A percentile compares a stretch with the other conserved stretches of the same genome.
These are phyloP conservation scores for Dictyostelium firmibasis DNA, from an alignment of 78 protist species.

Conservation along the genomic window DNA sequence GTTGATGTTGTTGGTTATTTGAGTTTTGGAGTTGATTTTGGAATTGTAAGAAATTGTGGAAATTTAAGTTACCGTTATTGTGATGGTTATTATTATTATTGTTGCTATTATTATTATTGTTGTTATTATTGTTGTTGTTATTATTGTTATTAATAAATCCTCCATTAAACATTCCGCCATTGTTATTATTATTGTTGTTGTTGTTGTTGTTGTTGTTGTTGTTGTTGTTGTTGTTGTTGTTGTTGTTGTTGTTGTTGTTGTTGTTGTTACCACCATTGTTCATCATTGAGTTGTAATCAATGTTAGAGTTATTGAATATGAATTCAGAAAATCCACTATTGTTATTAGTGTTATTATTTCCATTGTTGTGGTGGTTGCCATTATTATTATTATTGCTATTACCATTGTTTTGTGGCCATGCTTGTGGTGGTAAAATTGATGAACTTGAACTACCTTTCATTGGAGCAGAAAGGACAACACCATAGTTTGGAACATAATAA, in stretches of 20 bases:
- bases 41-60: neutral
- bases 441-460: slow-evolving; percentile 15
- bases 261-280: neutral
- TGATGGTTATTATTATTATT: neutral
- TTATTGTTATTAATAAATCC: neutral
- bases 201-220: neutral
- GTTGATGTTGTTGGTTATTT: neutral
- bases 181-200: neutral
- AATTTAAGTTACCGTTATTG: neutral
- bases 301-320: slow-evolving; percentile 4
- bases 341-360: slow-evolving; percentile 3
- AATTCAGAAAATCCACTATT: neutral
- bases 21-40: neutral
- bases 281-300: neutral
- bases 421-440: slow-evolving; percentile 65
- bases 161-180: neutral
- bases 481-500: slow-evolving; percentile 62
- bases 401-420: slow-evolving; percentile 4
- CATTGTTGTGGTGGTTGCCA: neutral
- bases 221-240: neutral
- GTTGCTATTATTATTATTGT: neutral
- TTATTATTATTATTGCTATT: neutral
- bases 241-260: neutral
- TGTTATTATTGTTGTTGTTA: neutral
- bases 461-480: slow-evolving; percentile 47